phyloP scores from a whole-genome alignment of 1,139 yeast species.

The Candida sp. region DNA sequence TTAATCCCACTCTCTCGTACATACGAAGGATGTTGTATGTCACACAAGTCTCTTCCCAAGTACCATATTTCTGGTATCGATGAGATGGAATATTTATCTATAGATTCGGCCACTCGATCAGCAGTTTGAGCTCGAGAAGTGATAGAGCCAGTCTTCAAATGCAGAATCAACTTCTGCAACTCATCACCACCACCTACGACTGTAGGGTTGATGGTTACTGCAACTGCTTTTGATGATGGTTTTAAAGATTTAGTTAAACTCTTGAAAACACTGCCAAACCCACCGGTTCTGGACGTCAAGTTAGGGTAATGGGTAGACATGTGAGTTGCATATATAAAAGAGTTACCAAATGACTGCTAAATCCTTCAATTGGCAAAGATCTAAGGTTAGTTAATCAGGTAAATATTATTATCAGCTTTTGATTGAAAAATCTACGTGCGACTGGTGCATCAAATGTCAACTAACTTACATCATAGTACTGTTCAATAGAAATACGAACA shows the following conservation, averaged over 20 bases:
- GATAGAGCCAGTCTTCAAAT: constrained; percentile 34
- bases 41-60: constrained; percentile 55
- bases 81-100: constrained; percentile 52
- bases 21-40: constrained; percentile 22
- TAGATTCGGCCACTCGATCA: constrained; percentile 43
- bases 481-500: too few species aligned
- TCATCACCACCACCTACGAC: constrained; percentile 64
- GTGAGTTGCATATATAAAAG: background rate
- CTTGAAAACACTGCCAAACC: constrained; percentile 49
- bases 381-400: too few species aligned
- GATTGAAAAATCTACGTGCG: background rate
- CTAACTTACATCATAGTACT: background rate
- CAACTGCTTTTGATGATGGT: constrained; percentile 26
- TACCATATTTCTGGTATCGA: constrained; percentile 79
- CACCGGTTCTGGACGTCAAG: constrained; percentile 26
- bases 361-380: too few species aligned
- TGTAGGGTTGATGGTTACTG: constrained; percentile 50
- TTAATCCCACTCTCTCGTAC: constrained; percentile 54
- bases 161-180: constrained; percentile 40
- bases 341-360: background rate
- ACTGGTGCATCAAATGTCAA: background rate
- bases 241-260: constrained; percentile 53
- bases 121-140: constrained; percentile 52
- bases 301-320: constrained; percentile 38
- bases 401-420: background rate